Base-by-base conservation (phyloP, 2,329 filamentous ascomycete species). In the Cytospora piceae region DNA sequence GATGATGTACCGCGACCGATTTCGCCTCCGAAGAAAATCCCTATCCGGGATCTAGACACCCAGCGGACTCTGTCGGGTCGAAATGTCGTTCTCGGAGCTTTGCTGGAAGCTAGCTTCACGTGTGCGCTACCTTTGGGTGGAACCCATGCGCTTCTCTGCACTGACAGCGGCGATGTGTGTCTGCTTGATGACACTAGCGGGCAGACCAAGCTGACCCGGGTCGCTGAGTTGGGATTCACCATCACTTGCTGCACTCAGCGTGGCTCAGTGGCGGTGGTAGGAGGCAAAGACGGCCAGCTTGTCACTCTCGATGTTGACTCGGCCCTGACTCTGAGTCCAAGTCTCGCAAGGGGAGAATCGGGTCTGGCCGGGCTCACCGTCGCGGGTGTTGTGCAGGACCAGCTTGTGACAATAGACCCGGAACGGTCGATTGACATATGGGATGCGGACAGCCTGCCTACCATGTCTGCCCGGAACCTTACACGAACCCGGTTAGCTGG, bases 91-190 rank as follows among this genome's bases (percentile, higher is more conserved):
- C 83, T 99, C 0, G 93, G 93, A 0, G 83, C 87, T 15, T 80
- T 99, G 67, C 85, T 94, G 6, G 94, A 98, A 67, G 88, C 88
- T 9, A 94, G 89, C 0, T 98, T 99, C 73, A 92, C 89, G 22
- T 92, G 91, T 69, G 88, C 93, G 6, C 86, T 88, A 20, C 81
- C 86, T 20, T 85, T 97, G 39, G 89, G 90, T 46, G 87, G 91
- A 42, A 85, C 84, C 52, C 90, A 89, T 72, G 90, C 93, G 22
- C 85, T 98, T 51, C 82, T 98, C 52, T 95, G 93, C 78, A 92
- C 94, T 4, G 94, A 97, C 73, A 86, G 87, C 66, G 95, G 95
- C 32, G 90, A 96, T 73, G 82, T 99, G n/a, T 98, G 94, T 76
- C 81, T 96, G 34, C 81, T 97, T 37, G 91, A 97, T 69, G 91